Conservation (phyloP, 768 basidiomycete genomes). For the Pilatotrama ljubarskyi region DNA sequence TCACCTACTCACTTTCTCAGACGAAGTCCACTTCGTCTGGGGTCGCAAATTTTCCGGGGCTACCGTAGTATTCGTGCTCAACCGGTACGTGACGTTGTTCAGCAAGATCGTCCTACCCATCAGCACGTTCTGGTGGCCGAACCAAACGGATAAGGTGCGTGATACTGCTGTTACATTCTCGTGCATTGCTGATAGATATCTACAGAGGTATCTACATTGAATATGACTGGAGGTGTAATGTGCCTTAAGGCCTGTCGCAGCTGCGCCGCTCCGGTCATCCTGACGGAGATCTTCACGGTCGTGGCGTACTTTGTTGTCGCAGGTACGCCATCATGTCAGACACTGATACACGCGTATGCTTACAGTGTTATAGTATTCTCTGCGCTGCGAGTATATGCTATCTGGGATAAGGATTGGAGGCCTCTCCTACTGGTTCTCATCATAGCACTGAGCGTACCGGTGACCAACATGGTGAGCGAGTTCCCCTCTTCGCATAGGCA, state of each 20-base stretch:
- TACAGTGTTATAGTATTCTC: background rate
- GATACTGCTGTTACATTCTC: background rate
- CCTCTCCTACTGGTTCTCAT: background rate
- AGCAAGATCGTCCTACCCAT: conserved; percentile 3
- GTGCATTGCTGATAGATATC: background rate
- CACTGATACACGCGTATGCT: background rate
- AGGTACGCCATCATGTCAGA: background rate
- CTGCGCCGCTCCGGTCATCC: conserved; percentile 4
- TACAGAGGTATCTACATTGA: background rate
- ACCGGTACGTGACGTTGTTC: conserved; percentile 14
- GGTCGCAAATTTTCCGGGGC: conserved; percentile 18
- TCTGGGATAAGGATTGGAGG: conserved; percentile 17
- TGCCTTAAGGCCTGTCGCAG: background rate
- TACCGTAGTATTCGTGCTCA: conserved; percentile 16
- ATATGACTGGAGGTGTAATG: background rate
- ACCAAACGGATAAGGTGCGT: conserved; percentile 6
- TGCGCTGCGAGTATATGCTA: conserved; percentile 11
- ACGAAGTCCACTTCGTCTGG: conserved; percentile 14
- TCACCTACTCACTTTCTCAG: conserved; percentile 10
- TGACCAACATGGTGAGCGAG: conserved; percentile 7
- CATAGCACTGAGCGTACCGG: conserved; percentile 3
- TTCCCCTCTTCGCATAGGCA: background rate
- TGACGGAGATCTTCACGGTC: conserved; percentile 9
- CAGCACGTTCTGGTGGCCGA: conserved; percentile 12
- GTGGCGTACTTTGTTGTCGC: conserved; percentile 7